phyloP scores from a whole-genome alignment of 2,329 filamentous ascomycete species.

The Blumeria graminis region DNA sequence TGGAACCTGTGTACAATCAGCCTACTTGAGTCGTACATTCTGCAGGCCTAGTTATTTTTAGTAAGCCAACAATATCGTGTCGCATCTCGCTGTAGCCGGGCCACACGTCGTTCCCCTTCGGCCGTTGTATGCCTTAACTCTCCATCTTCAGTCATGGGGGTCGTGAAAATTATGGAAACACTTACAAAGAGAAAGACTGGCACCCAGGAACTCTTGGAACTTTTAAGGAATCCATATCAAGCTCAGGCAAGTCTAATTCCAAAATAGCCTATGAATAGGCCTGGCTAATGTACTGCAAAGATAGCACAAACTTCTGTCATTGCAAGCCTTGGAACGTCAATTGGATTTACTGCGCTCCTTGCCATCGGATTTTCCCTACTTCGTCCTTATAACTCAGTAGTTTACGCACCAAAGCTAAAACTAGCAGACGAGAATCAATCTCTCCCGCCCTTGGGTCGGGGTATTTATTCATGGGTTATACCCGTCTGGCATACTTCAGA shows the following conservation, averaged over 20 bases:
- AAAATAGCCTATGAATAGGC: too few relatives aligned
- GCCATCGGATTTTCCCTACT: conserved; percentile 68
- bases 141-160: background rate
- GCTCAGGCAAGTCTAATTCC: conserved; percentile 6
- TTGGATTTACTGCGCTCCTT: conserved; percentile 50
- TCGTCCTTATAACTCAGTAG: conserved; percentile 70
- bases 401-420: conserved; percentile 86
- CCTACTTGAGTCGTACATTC: too few relatives aligned
- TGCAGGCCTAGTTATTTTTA: too few relatives aligned
- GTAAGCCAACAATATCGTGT: too few relatives aligned
- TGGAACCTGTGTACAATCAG: too few relatives aligned
- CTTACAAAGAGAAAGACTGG: conserved; percentile 5
- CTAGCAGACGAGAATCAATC: conserved; percentile 77
- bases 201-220: conserved; percentile 10
- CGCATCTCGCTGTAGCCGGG: too few relatives aligned
- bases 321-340: conserved; percentile 56
- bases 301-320: conserved; percentile 34
- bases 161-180: background rate
- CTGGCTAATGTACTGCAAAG: conserved; percentile 4
- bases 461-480: conserved; percentile 66
- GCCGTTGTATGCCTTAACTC: too few relatives aligned
- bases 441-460: conserved; percentile 65
- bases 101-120: too few relatives aligned
- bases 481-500: conserved; percentile 63
- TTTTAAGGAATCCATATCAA: conserved; percentile 13